A percentile compares a stretch with the other conserved stretches of the same genome.
These are phyloP conservation scores for Phytophthora tubulina DNA, from an alignment of 352 stramenopile species.

Conservation along the genomic window DNA sequence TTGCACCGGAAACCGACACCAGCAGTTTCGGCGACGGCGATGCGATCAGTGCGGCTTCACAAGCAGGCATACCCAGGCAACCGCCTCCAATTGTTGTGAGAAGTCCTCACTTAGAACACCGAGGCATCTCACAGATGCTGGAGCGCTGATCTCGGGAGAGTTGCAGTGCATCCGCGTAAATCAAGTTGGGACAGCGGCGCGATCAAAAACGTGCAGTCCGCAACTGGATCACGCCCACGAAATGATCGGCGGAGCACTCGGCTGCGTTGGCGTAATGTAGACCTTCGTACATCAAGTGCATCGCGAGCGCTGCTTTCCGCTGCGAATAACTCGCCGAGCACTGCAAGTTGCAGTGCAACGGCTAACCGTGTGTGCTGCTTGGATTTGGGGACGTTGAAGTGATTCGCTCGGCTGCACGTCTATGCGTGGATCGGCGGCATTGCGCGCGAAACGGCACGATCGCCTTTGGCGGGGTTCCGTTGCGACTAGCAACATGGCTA, in stretches of 20 bases:
- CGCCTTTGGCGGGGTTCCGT: not conserved
- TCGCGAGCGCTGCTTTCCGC: not conserved
- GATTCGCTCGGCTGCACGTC: no score
- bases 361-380: not conserved
- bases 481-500: conserved; percentile 22
- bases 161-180: conserved; percentile 32
- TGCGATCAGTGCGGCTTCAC: not conserved
- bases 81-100: not conserved
- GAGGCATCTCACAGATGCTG: not conserved
- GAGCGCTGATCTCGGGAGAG: conserved; percentile 21
- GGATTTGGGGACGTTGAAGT: no score
- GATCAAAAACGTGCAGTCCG: conserved; percentile 29
- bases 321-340: not conserved
- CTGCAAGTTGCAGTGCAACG: not conserved
- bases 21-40: not conserved
- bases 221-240: not conserved
- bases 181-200: conserved; percentile 35
- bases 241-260: not conserved
- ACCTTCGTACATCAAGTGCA: not conserved
- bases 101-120: not conserved
- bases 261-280: not conserved
- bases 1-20: not conserved
- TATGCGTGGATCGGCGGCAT: no score
- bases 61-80: not conserved
- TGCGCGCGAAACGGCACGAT: conserved; percentile 9